A percentile compares a stretch with the other conserved stretches of the same genome.
These are phyloP conservation scores for Ceratocystis cubensis DNA, from an alignment of 2,329 filamentous ascomycete species.

Conservation along the genomic window DNA sequence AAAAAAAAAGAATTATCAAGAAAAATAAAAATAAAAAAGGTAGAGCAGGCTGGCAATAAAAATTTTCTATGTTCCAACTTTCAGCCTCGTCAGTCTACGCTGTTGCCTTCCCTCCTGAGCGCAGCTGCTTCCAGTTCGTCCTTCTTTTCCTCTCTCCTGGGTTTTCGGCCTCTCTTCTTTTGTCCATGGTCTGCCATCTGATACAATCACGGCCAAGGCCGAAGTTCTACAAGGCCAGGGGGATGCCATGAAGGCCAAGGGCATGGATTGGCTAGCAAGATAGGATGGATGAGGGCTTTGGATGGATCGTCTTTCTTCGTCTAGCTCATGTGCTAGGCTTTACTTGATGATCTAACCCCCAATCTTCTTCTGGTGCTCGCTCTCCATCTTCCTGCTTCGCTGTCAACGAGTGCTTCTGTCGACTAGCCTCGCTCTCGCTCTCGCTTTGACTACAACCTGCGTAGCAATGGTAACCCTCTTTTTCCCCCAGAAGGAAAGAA, in stretches of 20 bases:
- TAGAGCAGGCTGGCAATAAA: no score
- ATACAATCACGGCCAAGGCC: constrained; percentile 7
- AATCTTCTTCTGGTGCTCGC: not conserved
- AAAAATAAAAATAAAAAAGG: no score
- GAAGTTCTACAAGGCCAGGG: not conserved
- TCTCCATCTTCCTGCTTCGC: not conserved
- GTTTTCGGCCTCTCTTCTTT: not conserved
- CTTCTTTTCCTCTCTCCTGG: not conserved
- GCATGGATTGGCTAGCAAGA: not conserved
- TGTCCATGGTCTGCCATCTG: constrained; percentile 1
- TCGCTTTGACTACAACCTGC: not conserved
- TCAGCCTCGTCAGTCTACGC: no score
- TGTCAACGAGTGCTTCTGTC: not conserved
- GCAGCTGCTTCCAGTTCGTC: not conserved
- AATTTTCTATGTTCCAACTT: no score
- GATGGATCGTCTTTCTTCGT: not conserved
- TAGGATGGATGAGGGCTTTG: not conserved
- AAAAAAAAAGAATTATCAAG: not conserved
- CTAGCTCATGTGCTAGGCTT: not conserved
- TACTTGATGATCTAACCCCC: not conserved
- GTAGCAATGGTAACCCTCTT: not conserved
- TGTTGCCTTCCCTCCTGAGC: not conserved
- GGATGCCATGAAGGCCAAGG: not conserved
- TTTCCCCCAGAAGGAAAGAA: not conserved
- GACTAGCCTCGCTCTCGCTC: not conserved